phyloP scores from a whole-genome alignment of 208 protist species.

The Blastocrithidia nonstop region DNA sequence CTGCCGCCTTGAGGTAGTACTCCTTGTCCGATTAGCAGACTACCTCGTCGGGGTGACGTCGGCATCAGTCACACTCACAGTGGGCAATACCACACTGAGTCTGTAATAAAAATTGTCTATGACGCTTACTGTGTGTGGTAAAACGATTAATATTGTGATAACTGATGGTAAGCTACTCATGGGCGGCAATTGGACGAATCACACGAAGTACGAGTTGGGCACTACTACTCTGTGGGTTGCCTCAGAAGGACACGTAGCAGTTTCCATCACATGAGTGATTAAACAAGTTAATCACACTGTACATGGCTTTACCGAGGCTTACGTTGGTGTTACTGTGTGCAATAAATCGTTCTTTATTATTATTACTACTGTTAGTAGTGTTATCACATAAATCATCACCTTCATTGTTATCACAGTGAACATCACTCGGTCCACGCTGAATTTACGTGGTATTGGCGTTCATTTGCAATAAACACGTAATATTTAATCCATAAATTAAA shows the following conservation, averaged over 20 bases:
- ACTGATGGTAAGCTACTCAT: slow-evolving; percentile 67
- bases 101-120: slow-evolving; percentile 43
- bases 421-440: no score
- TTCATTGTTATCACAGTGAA: no score
- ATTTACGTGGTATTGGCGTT: slow-evolving; percentile 5
- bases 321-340: slow-evolving; percentile 34
- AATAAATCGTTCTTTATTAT: slow-evolving; percentile 3
- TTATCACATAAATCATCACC: no score
- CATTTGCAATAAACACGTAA: slow-evolving; percentile 36
- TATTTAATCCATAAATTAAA: slow-evolving; percentile 32
- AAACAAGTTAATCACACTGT: slow-evolving; percentile 31
- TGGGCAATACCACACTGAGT: slow-evolving; percentile 62
- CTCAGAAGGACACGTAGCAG: slow-evolving; percentile 60
- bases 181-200: slow-evolving; percentile 43
- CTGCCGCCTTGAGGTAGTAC: slow-evolving; percentile 63
- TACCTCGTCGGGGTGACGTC: slow-evolving; percentile 40
- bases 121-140: slow-evolving; percentile 59
- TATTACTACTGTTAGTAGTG: no score
- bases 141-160: slow-evolving; percentile 58
- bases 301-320: slow-evolving; percentile 53
- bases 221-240: slow-evolving; percentile 53
- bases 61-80: slow-evolving; percentile 21
- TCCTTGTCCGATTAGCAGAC: slow-evolving; percentile 43
- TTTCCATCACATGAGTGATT: slow-evolving; percentile 83
- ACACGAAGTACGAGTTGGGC: slow-evolving; percentile 31